Percentiles rank a stretch among this genome's conserved stretches.
Conservation (phyloP, 768 basidiomycete species). For the Tulasnella sp. region DNA sequence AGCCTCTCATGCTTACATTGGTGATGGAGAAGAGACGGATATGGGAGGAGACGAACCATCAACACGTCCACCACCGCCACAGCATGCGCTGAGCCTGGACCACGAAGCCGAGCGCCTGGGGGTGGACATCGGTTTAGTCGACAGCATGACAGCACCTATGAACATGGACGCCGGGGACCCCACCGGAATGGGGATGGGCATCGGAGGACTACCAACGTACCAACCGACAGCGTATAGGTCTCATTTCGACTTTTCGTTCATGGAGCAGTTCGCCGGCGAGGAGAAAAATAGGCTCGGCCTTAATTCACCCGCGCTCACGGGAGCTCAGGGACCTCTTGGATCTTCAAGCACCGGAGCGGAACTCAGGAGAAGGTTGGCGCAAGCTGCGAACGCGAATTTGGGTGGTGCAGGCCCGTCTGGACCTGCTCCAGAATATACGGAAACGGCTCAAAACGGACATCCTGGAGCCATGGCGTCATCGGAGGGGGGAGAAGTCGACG, state of each 20-base stretch:
- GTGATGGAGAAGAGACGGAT: neutral
- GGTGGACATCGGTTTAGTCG: slow-evolving; percentile 23
- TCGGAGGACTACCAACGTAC: slow-evolving; percentile 67
- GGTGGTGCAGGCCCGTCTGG: slow-evolving; percentile 11
- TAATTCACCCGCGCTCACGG: slow-evolving; percentile 45
- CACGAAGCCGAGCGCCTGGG: slow-evolving; percentile 21
- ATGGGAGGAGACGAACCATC: neutral
- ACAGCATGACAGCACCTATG: neutral
- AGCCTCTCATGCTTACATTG: slow-evolving; percentile 1
- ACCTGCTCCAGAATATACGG: neutral
- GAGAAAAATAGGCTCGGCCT: slow-evolving; percentile 72
- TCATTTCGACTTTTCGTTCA: slow-evolving; percentile 69
- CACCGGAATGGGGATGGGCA: slow-evolving; percentile 1
- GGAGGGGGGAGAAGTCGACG: neutral
- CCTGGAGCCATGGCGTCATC: neutral
- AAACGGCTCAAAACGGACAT: neutral
- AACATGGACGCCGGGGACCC: neutral
- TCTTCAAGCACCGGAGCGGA: slow-evolving; percentile 30
- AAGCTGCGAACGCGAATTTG: slow-evolving; percentile 31
- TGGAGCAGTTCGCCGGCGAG: slow-evolving; percentile 75
- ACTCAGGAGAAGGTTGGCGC: slow-evolving; percentile 29
- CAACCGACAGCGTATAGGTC: slow-evolving; percentile 59
- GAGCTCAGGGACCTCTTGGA: neutral
- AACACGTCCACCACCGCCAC: neutral
- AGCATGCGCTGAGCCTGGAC: neutral